Evolutionary conservation across 225 moss, liverwort and hornwort genomes (phyloP).

Genomic region (Anthoceros angustus): DNA sequence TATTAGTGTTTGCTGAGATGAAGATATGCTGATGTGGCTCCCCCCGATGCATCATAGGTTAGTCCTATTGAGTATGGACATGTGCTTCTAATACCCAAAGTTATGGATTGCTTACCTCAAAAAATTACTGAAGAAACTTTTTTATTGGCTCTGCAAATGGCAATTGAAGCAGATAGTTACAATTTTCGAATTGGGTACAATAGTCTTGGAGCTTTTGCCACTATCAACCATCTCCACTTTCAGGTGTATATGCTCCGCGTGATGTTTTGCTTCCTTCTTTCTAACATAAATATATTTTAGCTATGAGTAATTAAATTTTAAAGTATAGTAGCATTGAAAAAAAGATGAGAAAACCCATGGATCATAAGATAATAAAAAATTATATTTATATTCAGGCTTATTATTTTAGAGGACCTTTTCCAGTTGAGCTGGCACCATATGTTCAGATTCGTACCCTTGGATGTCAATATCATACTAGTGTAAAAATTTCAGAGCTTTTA

Average conservation of each 20-base stretch:
- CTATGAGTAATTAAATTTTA: too few relatives aligned
- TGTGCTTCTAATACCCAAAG: conserved; percentile 62
- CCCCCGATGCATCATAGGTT: too few relatives aligned
- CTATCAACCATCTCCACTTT: conserved; percentile 83
- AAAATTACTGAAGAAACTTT: conserved; percentile 54
- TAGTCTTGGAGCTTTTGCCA: conserved; percentile 90
- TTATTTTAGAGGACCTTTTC: conserved; percentile 52
- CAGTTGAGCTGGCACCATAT: conserved; percentile 51
- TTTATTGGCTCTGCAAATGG: conserved; percentile 57
- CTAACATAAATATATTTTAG: background rate
- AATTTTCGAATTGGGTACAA: conserved; percentile 81
- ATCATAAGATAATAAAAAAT: too few relatives aligned
- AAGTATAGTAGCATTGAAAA: too few relatives aligned
- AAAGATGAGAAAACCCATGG: too few relatives aligned
- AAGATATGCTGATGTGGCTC: too few relatives aligned
- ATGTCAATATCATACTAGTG: conserved; percentile 27
- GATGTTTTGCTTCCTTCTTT: background rate
- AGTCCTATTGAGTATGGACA: conserved; percentile 98
- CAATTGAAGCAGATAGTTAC: conserved; percentile 56
- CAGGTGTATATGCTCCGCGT: conserved; percentile 31
- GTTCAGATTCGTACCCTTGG: conserved; percentile 8
- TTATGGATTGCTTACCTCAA: conserved; percentile 54
- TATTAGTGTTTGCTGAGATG: too few relatives aligned
- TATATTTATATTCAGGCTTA: conserved; percentile 37
- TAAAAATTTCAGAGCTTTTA: conserved; percentile 49